Conservation (phyloP, 1,139 yeast genomes). For the Candida albicans region DNA sequence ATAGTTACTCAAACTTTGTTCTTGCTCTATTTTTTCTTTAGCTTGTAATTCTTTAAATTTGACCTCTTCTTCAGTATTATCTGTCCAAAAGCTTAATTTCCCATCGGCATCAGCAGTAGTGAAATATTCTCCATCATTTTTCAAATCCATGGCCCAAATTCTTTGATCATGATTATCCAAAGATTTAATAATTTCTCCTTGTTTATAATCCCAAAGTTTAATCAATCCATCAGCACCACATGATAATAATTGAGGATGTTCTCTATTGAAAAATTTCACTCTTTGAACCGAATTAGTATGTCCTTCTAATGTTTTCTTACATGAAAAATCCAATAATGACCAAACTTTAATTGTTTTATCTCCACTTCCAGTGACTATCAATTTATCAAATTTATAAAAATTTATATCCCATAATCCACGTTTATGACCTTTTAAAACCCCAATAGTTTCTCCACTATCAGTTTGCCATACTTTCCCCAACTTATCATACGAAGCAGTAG, state of each 20-base stretch:
- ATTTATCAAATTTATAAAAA: constrained; percentile 77
- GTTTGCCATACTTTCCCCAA: constrained; percentile 87
- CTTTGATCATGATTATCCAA: constrained; percentile 90
- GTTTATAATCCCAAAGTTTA: constrained; percentile 80
- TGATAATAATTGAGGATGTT: constrained; percentile 67
- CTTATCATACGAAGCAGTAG: constrained; percentile 95
- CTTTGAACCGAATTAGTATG: constrained; percentile 92
- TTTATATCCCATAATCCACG: constrained; percentile 93
- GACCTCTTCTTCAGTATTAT: constrained; percentile 70
- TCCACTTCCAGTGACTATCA: constrained; percentile 79
- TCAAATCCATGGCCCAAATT: constrained; percentile 83
- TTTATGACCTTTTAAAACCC: constrained; percentile 83
- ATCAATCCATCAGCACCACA: constrained; percentile 95
- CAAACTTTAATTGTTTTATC: constrained; percentile 89
- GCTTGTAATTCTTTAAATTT: constrained; percentile 52
- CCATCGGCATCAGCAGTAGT: constrained; percentile 96
- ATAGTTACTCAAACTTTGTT: constrained; percentile 77
- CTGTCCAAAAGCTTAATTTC: constrained; percentile 83
- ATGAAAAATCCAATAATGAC: constrained; percentile 76
- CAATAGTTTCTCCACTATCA: constrained; percentile 79
- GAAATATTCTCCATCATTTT: constrained; percentile 61
- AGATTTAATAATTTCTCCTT: constrained; percentile 79
- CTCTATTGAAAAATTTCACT: constrained; percentile 61
- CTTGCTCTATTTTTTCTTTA: constrained; percentile 73
- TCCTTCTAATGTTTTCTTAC: constrained; percentile 86